Evolutionary conservation across 345 rosid species (phyloP).

Genomic region (Cardamine occulta): DNA sequence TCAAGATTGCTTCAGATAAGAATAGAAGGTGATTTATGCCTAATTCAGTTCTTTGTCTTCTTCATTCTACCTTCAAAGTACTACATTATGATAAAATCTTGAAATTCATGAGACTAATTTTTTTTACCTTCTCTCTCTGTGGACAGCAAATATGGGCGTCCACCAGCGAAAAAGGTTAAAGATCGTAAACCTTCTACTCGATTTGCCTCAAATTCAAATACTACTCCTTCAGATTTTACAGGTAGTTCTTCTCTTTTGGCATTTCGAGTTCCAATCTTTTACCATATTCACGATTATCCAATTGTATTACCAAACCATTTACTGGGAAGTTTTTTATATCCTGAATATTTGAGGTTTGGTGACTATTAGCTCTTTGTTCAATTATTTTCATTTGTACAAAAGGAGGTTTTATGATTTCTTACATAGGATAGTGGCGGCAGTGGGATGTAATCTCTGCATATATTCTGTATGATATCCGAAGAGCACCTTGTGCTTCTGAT

Average conservation of each 20-base stretch:
- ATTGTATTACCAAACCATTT: conserved; percentile 11
- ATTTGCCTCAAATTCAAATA: conserved; percentile 52
- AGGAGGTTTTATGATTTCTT: neutral
- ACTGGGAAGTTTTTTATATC: conserved; percentile 16
- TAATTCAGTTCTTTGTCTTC: conserved; percentile 23
- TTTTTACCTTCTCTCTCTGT: conserved; percentile 26
- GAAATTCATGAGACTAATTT: conserved; percentile 5
- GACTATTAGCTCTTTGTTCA: conserved; percentile 21
- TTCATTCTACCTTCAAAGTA: conserved; percentile 26
- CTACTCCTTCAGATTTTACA: conserved; percentile 59
- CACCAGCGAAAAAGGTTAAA: conserved; percentile 79
- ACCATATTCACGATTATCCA: neutral
- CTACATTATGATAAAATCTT: conserved; percentile 12
- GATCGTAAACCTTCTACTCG: conserved; percentile 71
- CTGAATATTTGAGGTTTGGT: conserved; percentile 24
- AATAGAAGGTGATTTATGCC: conserved; percentile 64
- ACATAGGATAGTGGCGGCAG: conserved; percentile 15
- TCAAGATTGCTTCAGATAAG: conserved; percentile 66
- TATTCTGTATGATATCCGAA: conserved; percentile 13
- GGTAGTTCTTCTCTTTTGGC: conserved; percentile 50
- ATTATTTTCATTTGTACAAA: conserved; percentile 9
- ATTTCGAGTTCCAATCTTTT: conserved; percentile 7
- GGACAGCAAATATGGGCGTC: conserved; percentile 85
- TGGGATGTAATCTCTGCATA: conserved; percentile 19
- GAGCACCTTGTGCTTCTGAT: conserved; percentile 24